phyloP scores from a whole-genome alignment of 2,329 filamentous ascomycete genomes.

The Thelonectria blattea region DNA sequence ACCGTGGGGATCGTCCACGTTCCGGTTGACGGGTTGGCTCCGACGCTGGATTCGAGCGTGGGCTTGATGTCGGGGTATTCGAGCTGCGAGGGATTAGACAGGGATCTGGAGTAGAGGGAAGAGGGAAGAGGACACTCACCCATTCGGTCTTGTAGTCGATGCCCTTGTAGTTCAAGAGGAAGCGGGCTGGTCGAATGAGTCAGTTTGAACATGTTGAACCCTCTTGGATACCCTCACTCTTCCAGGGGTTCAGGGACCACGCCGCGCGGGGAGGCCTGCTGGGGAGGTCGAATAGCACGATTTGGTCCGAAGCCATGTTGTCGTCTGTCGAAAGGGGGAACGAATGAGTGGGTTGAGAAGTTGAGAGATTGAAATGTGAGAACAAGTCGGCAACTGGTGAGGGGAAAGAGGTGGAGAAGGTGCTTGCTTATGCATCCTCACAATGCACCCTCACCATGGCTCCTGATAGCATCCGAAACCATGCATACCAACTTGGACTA shows the following conservation, averaged over 20 bases:
- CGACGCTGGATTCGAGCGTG: constrained; percentile 52
- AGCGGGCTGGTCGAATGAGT: constrained; percentile 57
- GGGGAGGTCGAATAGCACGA: constrained; percentile 68
- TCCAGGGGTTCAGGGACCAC: constrained; percentile 77
- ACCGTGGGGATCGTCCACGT: constrained; percentile 56
- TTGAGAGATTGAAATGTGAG: too few relatives aligned
- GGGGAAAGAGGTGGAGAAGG: too few relatives aligned
- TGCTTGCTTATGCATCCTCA: too few relatives aligned
- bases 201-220: constrained; percentile 1
- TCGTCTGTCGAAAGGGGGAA: too few relatives aligned
- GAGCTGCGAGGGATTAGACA: constrained; percentile 44
- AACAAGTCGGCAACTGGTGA: too few relatives aligned
- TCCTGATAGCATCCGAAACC: too few relatives aligned
- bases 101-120: too few relatives aligned
- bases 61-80: constrained; percentile 71
- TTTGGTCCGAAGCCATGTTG: constrained; percentile 43
- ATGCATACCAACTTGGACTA: too few relatives aligned
- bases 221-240: constrained; percentile 54
- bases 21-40: constrained; percentile 30
- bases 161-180: constrained; percentile 71
- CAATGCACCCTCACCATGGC: too few relatives aligned
- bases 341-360: too few relatives aligned
- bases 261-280: constrained; percentile 52
- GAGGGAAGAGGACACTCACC: constrained; percentile 41
- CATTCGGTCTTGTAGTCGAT: constrained; percentile 72